Evolutionary conservation across 306 rosid species (phyloP).

Genomic region (Vigna reflexopilosa): DNA sequence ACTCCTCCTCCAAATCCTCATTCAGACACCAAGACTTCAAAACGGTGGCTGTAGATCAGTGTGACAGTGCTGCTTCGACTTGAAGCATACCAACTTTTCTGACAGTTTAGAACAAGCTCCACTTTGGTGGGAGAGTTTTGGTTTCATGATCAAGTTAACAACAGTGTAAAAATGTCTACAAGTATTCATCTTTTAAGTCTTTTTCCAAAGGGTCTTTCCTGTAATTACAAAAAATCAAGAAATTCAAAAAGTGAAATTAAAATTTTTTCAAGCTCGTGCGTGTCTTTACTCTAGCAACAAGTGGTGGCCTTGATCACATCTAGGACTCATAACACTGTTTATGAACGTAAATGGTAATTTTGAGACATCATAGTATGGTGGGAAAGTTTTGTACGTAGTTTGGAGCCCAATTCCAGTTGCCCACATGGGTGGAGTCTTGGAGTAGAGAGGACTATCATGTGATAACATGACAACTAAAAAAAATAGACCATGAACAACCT

Average conservation of each 20-base stretch:
- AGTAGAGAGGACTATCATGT: no score
- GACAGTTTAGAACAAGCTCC: slow-evolving; percentile 51
- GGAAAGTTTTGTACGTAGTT: not conserved
- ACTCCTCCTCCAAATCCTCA: slow-evolving; percentile 79
- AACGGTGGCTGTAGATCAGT: slow-evolving; percentile 61
- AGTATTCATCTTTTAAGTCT: not conserved
- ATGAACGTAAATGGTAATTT: not conserved
- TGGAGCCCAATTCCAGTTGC: slow-evolving; percentile 5
- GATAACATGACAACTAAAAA: no score
- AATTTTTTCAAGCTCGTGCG: not conserved
- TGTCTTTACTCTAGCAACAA: no score
- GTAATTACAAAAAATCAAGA: slow-evolving; percentile 35
- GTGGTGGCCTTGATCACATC: not conserved
- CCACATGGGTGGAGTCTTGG: not conserved
- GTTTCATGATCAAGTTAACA: slow-evolving; percentile 27
- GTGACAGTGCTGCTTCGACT: slow-evolving; percentile 65
- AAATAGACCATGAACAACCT: no score
- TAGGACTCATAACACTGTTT: not conserved
- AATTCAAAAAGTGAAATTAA: not conserved
- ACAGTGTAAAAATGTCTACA: not conserved
- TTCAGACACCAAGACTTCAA: slow-evolving; percentile 54
- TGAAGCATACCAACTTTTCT: slow-evolving; percentile 51
- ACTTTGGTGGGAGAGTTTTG: slow-evolving; percentile 34
- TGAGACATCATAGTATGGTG: not conserved
- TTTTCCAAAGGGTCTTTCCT: slow-evolving; percentile 11